Evolutionary conservation across 345 rosid genomes (phyloP).

Genomic region (Odontarrhena argentea): DNA sequence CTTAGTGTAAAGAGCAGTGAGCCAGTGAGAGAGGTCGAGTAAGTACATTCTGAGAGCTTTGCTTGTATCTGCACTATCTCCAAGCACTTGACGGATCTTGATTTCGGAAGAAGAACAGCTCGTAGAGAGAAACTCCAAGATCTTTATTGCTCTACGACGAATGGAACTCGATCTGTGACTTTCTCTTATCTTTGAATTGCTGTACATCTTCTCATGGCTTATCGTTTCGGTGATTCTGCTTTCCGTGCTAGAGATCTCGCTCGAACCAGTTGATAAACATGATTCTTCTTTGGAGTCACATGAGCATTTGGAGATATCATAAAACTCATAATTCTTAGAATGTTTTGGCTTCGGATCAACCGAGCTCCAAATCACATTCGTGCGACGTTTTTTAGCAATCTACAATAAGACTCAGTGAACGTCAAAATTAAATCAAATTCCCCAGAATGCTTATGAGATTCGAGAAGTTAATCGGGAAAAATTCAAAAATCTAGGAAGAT

Average conservation of each 20-base stretch:
- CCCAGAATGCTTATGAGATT: not conserved
- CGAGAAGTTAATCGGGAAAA: not conserved
- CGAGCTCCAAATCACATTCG: conserved; percentile 44
- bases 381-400: conserved; percentile 57
- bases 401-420: conserved; percentile 20
- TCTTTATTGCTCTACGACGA: conserved; percentile 60
- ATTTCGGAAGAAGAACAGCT: conserved; percentile 64
- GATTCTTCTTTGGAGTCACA: conserved; percentile 44
- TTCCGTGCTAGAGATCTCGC: conserved; percentile 48
- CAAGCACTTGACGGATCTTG: conserved; percentile 66
- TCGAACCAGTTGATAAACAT: conserved; percentile 59
- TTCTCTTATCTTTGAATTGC: conserved; percentile 39
- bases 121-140: conserved; percentile 60
- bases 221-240: conserved; percentile 31
- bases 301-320: conserved; percentile 34
- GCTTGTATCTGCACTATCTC: conserved; percentile 93
- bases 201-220: conserved; percentile 1
- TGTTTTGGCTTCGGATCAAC: not conserved
- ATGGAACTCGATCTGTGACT: conserved; percentile 44
- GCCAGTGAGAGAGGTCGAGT: conserved; percentile 17
- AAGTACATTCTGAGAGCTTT: conserved; percentile 80
- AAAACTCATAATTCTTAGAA: conserved; percentile 23
- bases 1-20: not conserved
- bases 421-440: not conserved
- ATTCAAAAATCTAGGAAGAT: too few species aligned